Base-by-base conservation (phyloP, 371 early-diverging fungal genomes). In the Haplosporangium sp. region DNA sequence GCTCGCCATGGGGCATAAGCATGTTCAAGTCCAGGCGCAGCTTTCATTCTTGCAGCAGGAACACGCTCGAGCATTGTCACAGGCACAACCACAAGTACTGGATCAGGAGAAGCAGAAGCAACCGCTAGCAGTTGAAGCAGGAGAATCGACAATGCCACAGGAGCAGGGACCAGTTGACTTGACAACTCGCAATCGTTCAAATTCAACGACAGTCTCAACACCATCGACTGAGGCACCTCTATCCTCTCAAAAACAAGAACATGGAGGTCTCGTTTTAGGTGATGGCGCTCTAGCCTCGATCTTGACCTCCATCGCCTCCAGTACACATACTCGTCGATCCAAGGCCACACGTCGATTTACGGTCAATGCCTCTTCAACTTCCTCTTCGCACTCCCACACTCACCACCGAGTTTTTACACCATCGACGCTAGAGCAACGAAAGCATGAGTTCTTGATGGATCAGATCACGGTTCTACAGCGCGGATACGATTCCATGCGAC, bases 391-490 rank as follows among this genome's bases (percentile, higher is more conserved):
- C 29, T 29, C 29, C 4, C 29, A 29, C 29, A 29, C 1, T 29
- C 29, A 4, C 29, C 29, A 29, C 29, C 29, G 4, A 29, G 29
- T n/a, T 52, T 42, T 45, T 59, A 62, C 21, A 3, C 50, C 61
- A 13, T 29, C 62, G 53, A 60, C 62, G 5, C 40, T 58, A 20
- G 73, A 73, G 50, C 73, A 73, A 29, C 67, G 67, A 21, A 73
- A 73, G 38, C 40, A 48, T 37, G 57, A 56, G 21, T 67, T 67
- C 42, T 40, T 73, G 58, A 66, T 73, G 73, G 73, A 73, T n/a
- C 73, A 73, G 53, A 73, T 73, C 62, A 57, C 73, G 16, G 73
- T 62, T 3, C 67, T 73, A 8, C 73, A 73, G 14, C 73, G 73
- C 1, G 73, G 67, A 10, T 73, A 67, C 11, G 73, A 73, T 41